Conservation (phyloP, 306 rosid genomes). For the Notholithocarpus densiflorus region DNA sequence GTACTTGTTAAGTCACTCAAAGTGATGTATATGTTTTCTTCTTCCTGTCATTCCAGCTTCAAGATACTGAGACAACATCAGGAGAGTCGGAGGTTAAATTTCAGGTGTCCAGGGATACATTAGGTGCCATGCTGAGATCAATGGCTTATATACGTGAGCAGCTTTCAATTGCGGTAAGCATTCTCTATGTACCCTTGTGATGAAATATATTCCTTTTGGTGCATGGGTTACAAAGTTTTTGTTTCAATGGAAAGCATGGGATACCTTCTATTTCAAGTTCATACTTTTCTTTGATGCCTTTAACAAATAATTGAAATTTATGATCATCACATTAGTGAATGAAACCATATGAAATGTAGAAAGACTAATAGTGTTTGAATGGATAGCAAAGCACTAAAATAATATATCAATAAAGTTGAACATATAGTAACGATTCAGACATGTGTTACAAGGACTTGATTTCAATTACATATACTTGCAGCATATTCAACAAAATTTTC, state of each 20-base stretch:
- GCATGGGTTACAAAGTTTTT: neutral
- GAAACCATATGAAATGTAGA: too few relatives aligned
- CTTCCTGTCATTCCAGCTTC: constrained; percentile 56
- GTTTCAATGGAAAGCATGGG: neutral
- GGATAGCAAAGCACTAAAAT: too few relatives aligned
- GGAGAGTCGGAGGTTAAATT: constrained; percentile 90
- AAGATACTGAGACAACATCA: constrained; percentile 69
- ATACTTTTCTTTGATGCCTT: neutral
- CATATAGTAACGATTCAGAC: too few relatives aligned
- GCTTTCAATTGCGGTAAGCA: constrained; percentile 71
- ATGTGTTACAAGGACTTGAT: too few relatives aligned
- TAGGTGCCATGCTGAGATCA: constrained; percentile 91
- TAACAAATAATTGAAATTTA: neutral
- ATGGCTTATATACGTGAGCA: constrained; percentile 97
- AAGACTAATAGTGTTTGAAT: too few relatives aligned
- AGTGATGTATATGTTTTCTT: constrained; percentile 13
- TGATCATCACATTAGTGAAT: too few relatives aligned
- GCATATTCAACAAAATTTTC: too few relatives aligned
- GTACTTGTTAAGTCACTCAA: neutral
- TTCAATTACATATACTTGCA: too few relatives aligned
- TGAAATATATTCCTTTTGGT: neutral
- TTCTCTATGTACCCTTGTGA: constrained; percentile 10
- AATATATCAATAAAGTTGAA: too few relatives aligned
- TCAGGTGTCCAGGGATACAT: constrained; percentile 88
- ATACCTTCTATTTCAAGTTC: neutral